phyloP scores from a whole-genome alignment of 1,284 basidiomycete genomes.

The Tetrapyrgos nigripes region DNA sequence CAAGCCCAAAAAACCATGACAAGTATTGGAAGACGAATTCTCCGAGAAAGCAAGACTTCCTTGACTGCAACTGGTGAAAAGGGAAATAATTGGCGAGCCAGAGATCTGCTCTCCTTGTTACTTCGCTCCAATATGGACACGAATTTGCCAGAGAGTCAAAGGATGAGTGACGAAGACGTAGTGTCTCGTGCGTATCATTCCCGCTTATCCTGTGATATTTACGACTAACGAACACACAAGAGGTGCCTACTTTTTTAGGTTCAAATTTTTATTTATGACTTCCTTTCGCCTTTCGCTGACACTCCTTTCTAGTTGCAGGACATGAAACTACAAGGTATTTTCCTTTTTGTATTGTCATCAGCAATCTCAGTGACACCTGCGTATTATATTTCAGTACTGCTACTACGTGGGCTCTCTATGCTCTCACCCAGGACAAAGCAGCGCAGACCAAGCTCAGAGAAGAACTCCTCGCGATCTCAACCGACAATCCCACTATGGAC shows the following conservation, averaged over 20 bases:
- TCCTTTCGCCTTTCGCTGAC: too few relatives aligned
- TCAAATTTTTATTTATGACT: too few relatives aligned
- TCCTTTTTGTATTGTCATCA: not conserved
- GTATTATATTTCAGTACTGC: conserved; percentile 43
- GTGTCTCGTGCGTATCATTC: conserved; percentile 63
- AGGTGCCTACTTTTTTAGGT: conserved; percentile 67
- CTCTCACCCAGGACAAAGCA: conserved; percentile 58
- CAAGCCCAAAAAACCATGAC: conserved; percentile 23
- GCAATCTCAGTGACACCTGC: not conserved
- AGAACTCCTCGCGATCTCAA: conserved; percentile 60
- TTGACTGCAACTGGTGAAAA: conserved; percentile 32
- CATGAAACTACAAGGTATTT: conserved; percentile 78
- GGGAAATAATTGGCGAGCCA: conserved; percentile 35
- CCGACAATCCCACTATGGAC: conserved; percentile 66
- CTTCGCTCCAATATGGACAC: conserved; percentile 70
- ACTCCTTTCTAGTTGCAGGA: conserved; percentile 71
- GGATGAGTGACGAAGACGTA: conserved; percentile 77
- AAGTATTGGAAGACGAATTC: conserved; percentile 50
- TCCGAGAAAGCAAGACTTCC: conserved; percentile 50
- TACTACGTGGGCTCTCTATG: conserved; percentile 68
- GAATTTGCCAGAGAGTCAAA: conserved; percentile 61
- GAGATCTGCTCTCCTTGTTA: conserved; percentile 60
- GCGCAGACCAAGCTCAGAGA: conserved; percentile 73
- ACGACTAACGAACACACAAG: too few relatives aligned
- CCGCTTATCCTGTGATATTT: too few relatives aligned